A percentile compares a stretch with the other conserved stretches of the same genome.
phyloP scores from a whole-genome alignment of 495 filamentous ascomycete genomes.

The Talaromyces borbonicus region DNA sequence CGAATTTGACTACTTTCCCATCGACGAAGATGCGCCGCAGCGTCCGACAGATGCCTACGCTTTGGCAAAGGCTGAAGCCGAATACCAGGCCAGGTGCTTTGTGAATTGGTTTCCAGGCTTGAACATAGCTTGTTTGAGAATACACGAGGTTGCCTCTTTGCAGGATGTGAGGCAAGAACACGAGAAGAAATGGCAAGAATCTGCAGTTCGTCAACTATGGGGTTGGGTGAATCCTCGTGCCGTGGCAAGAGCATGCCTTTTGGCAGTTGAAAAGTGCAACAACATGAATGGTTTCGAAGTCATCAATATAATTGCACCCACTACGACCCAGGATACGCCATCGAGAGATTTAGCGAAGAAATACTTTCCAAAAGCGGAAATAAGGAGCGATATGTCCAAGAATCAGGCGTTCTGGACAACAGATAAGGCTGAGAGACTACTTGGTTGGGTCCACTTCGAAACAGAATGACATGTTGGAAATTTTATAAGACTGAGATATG shows the following conservation, averaged over 20 bases:
- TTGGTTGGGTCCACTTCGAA: constrained; percentile 4
- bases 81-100: constrained; percentile 10
- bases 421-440: constrained; percentile 2
- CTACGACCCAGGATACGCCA: constrained; percentile 1
- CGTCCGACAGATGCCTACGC: constrained; percentile 14
- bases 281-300: constrained; percentile 4
- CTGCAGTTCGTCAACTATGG: constrained; percentile 13
- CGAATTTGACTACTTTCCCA: constrained; percentile 15
- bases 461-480: neutral
- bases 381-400: constrained; percentile 1
- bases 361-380: constrained; percentile 2
- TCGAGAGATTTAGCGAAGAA: constrained; percentile 1
- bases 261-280: constrained; percentile 10
- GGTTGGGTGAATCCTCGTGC: constrained; percentile 14
- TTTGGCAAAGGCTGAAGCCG: constrained; percentile 14
- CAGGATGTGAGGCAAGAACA: constrained; percentile 12
- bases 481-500: neutral
- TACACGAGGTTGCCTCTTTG: constrained; percentile 13
- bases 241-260: constrained; percentile 12
- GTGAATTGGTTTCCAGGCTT: constrained; percentile 13
- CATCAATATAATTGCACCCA: constrained; percentile 5
- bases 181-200: constrained; percentile 10
- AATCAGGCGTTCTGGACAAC: constrained; percentile 7
- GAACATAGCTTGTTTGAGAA: constrained; percentile 16
- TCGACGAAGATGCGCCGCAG: constrained; percentile 13